Evolutionary conservation across 1,139 yeast species (phyloP).

Genomic region (Lodderomyces orthopsilosis): DNA sequence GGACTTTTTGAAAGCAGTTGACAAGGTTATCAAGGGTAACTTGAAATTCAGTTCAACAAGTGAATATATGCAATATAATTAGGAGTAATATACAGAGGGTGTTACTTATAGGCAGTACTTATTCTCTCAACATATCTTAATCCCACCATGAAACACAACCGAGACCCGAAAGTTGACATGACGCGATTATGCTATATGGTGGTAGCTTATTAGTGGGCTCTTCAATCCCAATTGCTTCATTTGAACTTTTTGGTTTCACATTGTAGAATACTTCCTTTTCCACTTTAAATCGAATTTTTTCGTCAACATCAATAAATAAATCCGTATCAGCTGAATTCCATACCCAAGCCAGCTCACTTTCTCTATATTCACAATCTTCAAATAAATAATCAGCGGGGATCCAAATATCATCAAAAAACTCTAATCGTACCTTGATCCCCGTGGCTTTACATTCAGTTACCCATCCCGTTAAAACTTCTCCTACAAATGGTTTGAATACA

Average conservation of each 20-base stretch:
- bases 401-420: conserved; percentile 87
- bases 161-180: conserved; percentile 95
- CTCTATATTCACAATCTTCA: conserved; percentile 69
- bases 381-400: conserved; percentile 80
- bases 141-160: conserved; percentile 98
- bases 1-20: conserved; percentile 95
- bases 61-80: conserved; percentile 95
- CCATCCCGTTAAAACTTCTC: conserved; percentile 94
- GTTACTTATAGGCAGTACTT: background rate
- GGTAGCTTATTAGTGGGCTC: conserved; percentile 47
- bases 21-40: conserved; percentile 97
- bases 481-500: conserved; percentile 90
- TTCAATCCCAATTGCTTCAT: conserved; percentile 38
- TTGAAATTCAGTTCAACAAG: conserved; percentile 96
- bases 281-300: conserved; percentile 83
- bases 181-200: conserved; percentile 81
- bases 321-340: conserved; percentile 77
- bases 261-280: conserved; percentile 86
- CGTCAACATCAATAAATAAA: conserved; percentile 83
- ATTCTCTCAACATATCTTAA: conserved; percentile 22
- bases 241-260: conserved; percentile 71
- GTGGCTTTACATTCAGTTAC: conserved; percentile 82
- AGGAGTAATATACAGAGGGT: background rate
- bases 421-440: conserved; percentile 81
- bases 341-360: conserved; percentile 89